Percentiles rank a stretch among this genome's conserved stretches.
Conservation (phyloP, 805 yeast genomes). For the Candida khao-thaluensis region DNA sequence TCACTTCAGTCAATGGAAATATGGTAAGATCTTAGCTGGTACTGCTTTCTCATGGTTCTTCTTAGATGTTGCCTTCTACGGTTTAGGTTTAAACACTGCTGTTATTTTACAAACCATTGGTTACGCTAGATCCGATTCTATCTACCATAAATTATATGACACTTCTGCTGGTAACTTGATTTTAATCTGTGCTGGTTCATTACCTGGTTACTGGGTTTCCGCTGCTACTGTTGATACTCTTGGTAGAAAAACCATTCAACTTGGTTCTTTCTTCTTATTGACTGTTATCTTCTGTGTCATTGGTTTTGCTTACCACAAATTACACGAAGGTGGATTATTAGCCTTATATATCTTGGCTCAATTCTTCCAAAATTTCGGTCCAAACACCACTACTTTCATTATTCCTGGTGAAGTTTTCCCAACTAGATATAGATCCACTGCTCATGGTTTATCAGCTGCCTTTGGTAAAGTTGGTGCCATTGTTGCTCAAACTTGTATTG, state of each 20-base stretch:
- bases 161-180: constrained; percentile 90
- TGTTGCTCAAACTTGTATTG: constrained; percentile 83
- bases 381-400: constrained; percentile 88
- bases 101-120: constrained; percentile 80
- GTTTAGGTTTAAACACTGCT: constrained; percentile 81
- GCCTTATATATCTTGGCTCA: constrained; percentile 79
- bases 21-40: constrained; percentile 79
- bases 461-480: constrained; percentile 91
- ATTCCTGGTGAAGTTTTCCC: constrained; percentile 93
- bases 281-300: constrained; percentile 73
- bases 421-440: constrained; percentile 92
- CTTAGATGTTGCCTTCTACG: constrained; percentile 88
- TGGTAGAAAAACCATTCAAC: constrained; percentile 84
- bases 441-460: constrained; percentile 94
- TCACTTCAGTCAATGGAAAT: constrained; percentile 85
- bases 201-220: constrained; percentile 90
- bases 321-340: constrained; percentile 70
- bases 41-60: constrained; percentile 92
- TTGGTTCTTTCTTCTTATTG: constrained; percentile 69
- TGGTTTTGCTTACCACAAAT: constrained; percentile 79
- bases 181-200: constrained; percentile 89
- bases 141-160: constrained; percentile 69
- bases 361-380: constrained; percentile 90
- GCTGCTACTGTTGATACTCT: constrained; percentile 76
- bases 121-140: constrained; percentile 68